Conservation (phyloP, 2,329 filamentous ascomycete genomes). For the Scedosporium minutisporum region DNA sequence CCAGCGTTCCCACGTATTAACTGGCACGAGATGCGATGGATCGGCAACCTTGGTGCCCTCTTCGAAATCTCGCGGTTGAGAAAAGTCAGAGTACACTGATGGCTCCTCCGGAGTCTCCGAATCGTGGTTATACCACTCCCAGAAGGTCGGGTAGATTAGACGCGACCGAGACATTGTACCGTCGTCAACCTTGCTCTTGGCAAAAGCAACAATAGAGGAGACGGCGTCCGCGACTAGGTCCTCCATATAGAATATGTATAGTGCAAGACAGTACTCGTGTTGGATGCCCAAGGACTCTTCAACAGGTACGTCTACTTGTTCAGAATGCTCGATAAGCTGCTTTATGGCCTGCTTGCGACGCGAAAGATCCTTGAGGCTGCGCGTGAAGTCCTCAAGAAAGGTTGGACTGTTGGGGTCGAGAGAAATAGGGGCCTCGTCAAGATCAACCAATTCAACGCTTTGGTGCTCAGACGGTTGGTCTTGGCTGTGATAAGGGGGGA, state of each 20-base stretch:
- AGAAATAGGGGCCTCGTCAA: background rate
- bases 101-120: background rate
- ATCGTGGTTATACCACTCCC: background rate
- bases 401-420: background rate
- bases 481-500: background rate
- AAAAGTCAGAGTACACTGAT: background rate
- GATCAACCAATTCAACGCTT: background rate
- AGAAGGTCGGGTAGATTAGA: slow-evolving; percentile 1
- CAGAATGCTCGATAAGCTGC: background rate
- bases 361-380: background rate
- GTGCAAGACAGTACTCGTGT: slow-evolving; percentile 3
- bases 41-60: background rate
- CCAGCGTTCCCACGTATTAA: background rate
- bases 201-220: background rate
- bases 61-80: background rate
- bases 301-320: background rate
- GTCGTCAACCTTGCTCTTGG: slow-evolving; percentile 2
- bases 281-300: background rate
- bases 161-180: background rate
- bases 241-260: slow-evolving; percentile 2
- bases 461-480: background rate
- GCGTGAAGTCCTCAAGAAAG: background rate
- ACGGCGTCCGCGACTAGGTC: background rate
- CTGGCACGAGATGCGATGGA: background rate
- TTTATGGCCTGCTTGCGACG: background rate